These are phyloP conservation scores for Diddensiella santjacobensis DNA, from an alignment of 805 yeast species.

Conservation along the genomic window DNA sequence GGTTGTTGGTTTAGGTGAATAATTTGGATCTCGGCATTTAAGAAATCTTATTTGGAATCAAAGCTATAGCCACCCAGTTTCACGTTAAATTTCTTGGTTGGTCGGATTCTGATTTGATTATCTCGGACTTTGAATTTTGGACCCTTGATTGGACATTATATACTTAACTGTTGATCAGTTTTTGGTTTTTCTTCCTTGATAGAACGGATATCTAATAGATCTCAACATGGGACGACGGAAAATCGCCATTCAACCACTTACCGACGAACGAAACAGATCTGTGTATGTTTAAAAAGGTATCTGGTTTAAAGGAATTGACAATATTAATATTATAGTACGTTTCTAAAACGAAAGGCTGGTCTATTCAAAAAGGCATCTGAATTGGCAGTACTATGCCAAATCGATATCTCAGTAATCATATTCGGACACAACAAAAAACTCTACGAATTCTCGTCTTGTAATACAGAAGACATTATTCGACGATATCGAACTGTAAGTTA, in stretches of 20 bases:
- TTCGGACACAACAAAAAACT: conserved; percentile 73
- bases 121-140: no score
- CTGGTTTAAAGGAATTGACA: background rate
- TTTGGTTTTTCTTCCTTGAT: no score
- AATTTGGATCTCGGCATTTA: no score
- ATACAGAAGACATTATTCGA: conserved; percentile 45
- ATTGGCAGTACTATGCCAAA: conserved; percentile 85
- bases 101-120: no score
- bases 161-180: no score
- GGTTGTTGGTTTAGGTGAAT: no score
- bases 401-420: conserved; percentile 86
- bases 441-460: conserved; percentile 77
- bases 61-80: no score
- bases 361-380: conserved; percentile 79
- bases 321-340: conserved; percentile 46
- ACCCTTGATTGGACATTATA: no score
- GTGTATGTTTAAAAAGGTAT: conserved; percentile 38
- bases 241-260: conserved; percentile 85
- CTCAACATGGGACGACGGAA: conserved; percentile 91
- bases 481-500: conserved; percentile 21
- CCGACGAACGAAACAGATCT: conserved; percentile 74
- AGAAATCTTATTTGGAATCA: no score
- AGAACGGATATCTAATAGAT: no score
- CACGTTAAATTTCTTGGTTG: no score
- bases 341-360: conserved; percentile 92